Base-by-base conservation (phyloP, 176 grass and related monocot species). In the Avena eriantha region DNA sequence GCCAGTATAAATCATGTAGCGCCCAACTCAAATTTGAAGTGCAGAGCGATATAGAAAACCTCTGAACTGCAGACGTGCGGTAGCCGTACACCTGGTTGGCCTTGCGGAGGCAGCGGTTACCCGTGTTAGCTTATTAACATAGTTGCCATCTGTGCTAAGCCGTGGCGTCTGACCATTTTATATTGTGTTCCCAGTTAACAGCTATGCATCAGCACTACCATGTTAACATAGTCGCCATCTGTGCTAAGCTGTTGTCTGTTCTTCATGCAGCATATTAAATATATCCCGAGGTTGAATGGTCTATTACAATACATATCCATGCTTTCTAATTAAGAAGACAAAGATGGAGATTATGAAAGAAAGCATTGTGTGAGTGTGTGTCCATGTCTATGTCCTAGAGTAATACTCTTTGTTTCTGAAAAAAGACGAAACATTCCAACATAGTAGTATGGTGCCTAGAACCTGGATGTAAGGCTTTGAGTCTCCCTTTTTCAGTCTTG, bases 31-130 rank as follows among this genome's bases (percentile, higher is more conserved):
- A 76, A 80, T 15, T 91, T 82, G 76, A 12, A 53, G 26, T 54
- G 39, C n/a, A 61, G 22, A 14, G 33, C 29, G 15, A 22, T 35
- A 36, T 50, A 8, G 8, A 46, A 17, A 76, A 29, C 0, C 8
- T 59, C 21, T 45, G 13, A 23, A 74, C 21, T 45, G 13, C 12
- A 29, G 29, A 29, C 29, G 29, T 29, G 29, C 29, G 58, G 66
- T n/a, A 11, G 76, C 69, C 51, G 50, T 91, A 78, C 86, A 91
- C 86, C 70, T 91, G 53, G 77, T 69, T 78, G 86, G 33, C n/a
- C 1, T 36, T 63, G 59, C 68, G 57, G 21, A 39, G 41, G 43
- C 86, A 71, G 17, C 39, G 39, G 51, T 31, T 78, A 49, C 3
- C 49, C 10, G 13, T 76, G 76, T 85, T 85, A 88, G 43, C 82